Evolutionary conservation across 2,329 filamentous ascomycete species (phyloP), one percentile per base, ranked within the genome.

Genomic region (Samsoniella hepiali): DNA sequence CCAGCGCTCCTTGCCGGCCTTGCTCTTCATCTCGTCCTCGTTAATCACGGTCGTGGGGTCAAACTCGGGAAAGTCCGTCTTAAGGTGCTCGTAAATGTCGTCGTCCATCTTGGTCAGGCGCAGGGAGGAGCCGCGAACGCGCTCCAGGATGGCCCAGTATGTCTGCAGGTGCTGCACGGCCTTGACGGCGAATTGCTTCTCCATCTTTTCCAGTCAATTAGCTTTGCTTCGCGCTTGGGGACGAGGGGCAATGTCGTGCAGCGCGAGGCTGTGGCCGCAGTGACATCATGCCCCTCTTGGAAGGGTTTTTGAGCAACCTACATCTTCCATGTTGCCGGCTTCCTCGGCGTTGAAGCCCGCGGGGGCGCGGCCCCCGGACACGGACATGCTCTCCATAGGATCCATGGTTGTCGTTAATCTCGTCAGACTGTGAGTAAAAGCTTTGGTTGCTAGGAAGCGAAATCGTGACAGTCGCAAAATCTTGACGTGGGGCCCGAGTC

Each of bases 131-230:
- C 94, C 95, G 70, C 87, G 91, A 69, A 96, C 86, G 74, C 90
- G 92, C 78, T 97, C 90, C 71, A 99, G 90, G 73, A 99, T 94
- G 59, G 88, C 83, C 94, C 94, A 99, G 84, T 99, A 98, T 56
- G 94, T 97, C 73, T 91, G 86, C 84, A 99, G 91, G 77, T 99
- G 95, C 77, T 97, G 91, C 44, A 98, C 95, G 58, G 90, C 90
- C 83, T 98, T 98, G 71, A 99, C 95, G 36, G 95, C 95, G 73
- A 99, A 99, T 78, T 98, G 95, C 84, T 97, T 97, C 85, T 99
- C 95, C 75, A 99, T 97, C 91, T 96, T 27, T 7, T 36, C n/a
- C 11, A 27, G 4, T 15, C 27, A 1, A 5, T 63, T 57, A 51
- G 34, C 34, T 11, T 40, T 5, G 1, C 1, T 29, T 32, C 40